Conservation (phyloP, 768 basidiomycete species). For the Coprinellus aureogranulatus region DNA sequence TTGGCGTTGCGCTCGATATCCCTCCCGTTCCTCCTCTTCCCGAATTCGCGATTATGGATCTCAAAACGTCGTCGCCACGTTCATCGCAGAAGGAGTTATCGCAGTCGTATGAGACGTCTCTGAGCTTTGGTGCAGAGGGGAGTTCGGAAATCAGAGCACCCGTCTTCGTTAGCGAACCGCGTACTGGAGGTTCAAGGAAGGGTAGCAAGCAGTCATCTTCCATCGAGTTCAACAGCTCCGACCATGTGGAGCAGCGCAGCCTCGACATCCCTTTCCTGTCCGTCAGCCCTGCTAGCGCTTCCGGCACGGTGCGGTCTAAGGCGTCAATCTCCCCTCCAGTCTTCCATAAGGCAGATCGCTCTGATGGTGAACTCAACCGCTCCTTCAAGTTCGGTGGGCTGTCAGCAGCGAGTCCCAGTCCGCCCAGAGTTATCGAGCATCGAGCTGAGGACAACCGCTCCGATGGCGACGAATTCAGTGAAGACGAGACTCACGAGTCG, state of each 20-base stretch:
- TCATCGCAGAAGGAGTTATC: constrained; percentile 4
- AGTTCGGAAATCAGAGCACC: constrained; percentile 8
- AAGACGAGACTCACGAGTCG: background rate
- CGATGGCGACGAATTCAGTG: background rate
- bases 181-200: constrained; percentile 10
- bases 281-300: background rate
- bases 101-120: constrained; percentile 12
- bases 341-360: constrained; percentile 44
- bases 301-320: background rate
- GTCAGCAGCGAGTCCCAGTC: background rate
- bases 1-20: constrained; percentile 40
- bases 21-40: constrained; percentile 52
- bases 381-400: constrained; percentile 74
- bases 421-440: constrained; percentile 23
- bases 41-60: too few species aligned
- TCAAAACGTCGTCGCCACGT: too few species aligned
- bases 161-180: constrained; percentile 11
- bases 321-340: constrained; percentile 16
- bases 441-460: constrained; percentile 13
- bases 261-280: background rate
- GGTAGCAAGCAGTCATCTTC: background rate
- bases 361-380: constrained; percentile 65
- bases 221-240: constrained; percentile 8
- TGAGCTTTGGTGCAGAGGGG: constrained; percentile 7
- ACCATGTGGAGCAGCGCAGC: constrained; percentile 33